These are phyloP conservation scores for Trichomonas tenax DNA, from an alignment of 208 protist genomes.

Conservation along the genomic window DNA sequence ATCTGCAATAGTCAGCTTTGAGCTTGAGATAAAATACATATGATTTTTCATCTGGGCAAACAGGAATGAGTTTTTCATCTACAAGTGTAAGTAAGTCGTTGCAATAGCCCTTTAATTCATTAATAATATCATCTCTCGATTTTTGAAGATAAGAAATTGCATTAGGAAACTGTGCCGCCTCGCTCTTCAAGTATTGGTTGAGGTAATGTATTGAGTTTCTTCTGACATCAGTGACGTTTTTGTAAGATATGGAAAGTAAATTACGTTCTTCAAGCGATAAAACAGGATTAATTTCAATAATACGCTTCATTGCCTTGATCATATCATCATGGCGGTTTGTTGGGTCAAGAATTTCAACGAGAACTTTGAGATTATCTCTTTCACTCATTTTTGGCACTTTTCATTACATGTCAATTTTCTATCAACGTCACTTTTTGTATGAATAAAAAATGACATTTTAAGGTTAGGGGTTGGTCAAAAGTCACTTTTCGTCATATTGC, in stretches of 20 bases:
- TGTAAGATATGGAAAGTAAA: slow-evolving; percentile 6
- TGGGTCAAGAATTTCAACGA: neutral
- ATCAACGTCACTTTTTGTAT: too few relatives aligned
- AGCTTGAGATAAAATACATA: neutral
- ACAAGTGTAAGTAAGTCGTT: neutral
- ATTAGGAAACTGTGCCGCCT: neutral
- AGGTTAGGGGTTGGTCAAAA: too few relatives aligned
- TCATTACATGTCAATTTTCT: too few relatives aligned
- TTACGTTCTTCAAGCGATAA: neutral
- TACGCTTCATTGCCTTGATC: neutral
- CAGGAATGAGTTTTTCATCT: neutral
- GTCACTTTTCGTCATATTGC: too few relatives aligned
- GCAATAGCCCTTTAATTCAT: neutral
- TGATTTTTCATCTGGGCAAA: neutral
- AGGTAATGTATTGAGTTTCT: neutral
- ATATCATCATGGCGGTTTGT: neutral
- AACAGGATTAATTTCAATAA: neutral
- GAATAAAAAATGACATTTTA: too few relatives aligned
- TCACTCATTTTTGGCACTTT: neutral
- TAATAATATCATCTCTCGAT: neutral
- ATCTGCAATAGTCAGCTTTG: neutral
- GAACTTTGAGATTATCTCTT: neutral
- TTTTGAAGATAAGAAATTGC: neutral
- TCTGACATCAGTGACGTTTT: neutral
- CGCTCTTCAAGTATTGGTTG: neutral